Conservation (phyloP, 345 rosid genomes). For the Geranium brycei region DNA sequence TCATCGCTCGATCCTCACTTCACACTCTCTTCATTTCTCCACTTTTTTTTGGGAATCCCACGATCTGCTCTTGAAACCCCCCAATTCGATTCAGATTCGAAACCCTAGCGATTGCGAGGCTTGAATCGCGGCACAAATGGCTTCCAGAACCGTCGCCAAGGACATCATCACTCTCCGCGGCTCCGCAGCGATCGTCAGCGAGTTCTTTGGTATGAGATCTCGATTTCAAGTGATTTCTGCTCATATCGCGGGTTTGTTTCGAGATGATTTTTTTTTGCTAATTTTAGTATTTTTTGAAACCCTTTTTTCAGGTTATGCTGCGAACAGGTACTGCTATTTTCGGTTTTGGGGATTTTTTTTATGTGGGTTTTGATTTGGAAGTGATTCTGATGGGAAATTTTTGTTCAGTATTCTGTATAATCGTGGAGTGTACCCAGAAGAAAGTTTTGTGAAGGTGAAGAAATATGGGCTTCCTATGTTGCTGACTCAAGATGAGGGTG, state of each 20-base stretch:
- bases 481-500: constrained; percentile 81
- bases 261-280: constrained; percentile 3
- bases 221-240: not conserved
- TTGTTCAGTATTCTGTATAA: constrained; percentile 71
- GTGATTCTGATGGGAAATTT: constrained; percentile 5
- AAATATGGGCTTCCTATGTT: constrained; percentile 91
- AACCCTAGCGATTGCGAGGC: not conserved
- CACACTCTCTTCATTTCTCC: not conserved
- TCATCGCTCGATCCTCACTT: not conserved
- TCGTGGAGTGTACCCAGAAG: constrained; percentile 93
- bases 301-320: constrained; percentile 70
- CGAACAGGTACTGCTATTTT: constrained; percentile 55
- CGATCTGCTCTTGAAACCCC: not conserved
- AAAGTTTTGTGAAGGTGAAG: constrained; percentile 82
- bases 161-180: constrained; percentile 96
- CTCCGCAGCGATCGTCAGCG: constrained; percentile 94
- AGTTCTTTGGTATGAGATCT: constrained; percentile 57
- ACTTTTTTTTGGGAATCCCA: not conserved
- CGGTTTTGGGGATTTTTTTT: not conserved
- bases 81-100: not conserved
- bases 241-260: not conserved
- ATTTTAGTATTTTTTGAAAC: not conserved
- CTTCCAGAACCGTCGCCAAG: constrained; percentile 59
- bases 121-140: constrained; percentile 22
- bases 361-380: not conserved